phyloP scores from a whole-genome alignment of 306 rosid genomes.

The Delonix regia region DNA sequence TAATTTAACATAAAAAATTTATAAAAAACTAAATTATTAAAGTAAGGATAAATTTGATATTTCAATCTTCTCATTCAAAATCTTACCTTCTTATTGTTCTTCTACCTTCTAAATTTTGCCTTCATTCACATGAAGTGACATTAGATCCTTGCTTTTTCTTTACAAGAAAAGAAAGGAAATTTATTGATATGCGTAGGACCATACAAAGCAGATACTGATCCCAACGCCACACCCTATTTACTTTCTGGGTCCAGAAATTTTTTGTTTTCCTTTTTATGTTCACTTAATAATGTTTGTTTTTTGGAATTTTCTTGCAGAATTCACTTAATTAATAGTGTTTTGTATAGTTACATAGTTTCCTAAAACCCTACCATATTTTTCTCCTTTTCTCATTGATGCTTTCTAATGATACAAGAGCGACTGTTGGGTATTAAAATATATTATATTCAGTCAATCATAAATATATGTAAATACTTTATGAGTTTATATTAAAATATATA shows the following conservation, averaged over 20 bases:
- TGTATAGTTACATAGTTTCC: too few species aligned
- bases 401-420: neutral
- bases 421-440: too few species aligned
- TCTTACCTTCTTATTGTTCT: slow-evolving; percentile 20
- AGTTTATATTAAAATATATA: too few species aligned
- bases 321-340: neutral
- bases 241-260: slow-evolving; percentile 38
- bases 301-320: neutral
- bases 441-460: too few species aligned
- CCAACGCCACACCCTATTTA: slow-evolving; percentile 36
- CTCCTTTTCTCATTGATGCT: neutral
- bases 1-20: too few species aligned
- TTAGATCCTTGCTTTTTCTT: slow-evolving; percentile 75
- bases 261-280: neutral
- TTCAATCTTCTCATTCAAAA: slow-evolving; percentile 33
- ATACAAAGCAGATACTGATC: slow-evolving; percentile 53
- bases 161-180: slow-evolving; percentile 43
- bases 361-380: too few species aligned
- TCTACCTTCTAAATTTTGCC: slow-evolving; percentile 32
- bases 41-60: too few species aligned
- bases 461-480: too few species aligned
- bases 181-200: slow-evolving; percentile 56
- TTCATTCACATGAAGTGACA: slow-evolving; percentile 61
- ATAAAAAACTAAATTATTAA: too few species aligned
- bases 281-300: neutral